Evolutionary conservation across 441 rosid genomes (phyloP), one percentile per base, ranked within the genome.

Genomic region (Corymbia citriodora): DNA sequence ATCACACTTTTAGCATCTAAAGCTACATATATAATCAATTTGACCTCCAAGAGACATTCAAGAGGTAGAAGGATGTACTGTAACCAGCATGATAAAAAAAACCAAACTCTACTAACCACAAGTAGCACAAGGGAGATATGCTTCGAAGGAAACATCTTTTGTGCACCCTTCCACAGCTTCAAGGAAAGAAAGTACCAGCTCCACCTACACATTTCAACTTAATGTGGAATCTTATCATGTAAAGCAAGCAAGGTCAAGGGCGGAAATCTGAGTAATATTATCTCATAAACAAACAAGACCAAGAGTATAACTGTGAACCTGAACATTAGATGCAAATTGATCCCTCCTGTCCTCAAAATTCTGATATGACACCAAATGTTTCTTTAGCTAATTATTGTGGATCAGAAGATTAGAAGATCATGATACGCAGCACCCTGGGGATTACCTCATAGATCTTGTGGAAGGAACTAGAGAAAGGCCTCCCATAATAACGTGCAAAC

Each of bases 161-260:
- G 95, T 94, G 93, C 99, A 97, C 90, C 99, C 99, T 91, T 92
- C 93, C 49, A 95, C 96, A 93, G 99, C 97, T 95, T 98, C 97
- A 82, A 94, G 92, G 92, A 98, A 95, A 93, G 98, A 96, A 87
- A 98, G 96, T 55, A 88, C 79, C 89, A 96, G 90, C 90, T 96
- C 99, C 92, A 92, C 95, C 99, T 96, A 74, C 55, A 87, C 68
- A 89, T 52, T 88, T 36, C 87, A 59, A 92, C 89, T 82, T 55
- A 18, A 90, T 27, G 89, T 9, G 63, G 87, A 63, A 89, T 91
- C 17, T 70, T 31, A 31, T 70, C 79, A 17, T 45, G 9, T 70
- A 4, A 17, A 70, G 23, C 40, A 31, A 70, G n/a, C 36, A 14
- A 65, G 19, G n/a, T 65, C 9, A 65, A n/a, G 19, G 40, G 7